phyloP scores from a whole-genome alignment of 345 rosid species.

The Hibiscus trionum region DNA sequence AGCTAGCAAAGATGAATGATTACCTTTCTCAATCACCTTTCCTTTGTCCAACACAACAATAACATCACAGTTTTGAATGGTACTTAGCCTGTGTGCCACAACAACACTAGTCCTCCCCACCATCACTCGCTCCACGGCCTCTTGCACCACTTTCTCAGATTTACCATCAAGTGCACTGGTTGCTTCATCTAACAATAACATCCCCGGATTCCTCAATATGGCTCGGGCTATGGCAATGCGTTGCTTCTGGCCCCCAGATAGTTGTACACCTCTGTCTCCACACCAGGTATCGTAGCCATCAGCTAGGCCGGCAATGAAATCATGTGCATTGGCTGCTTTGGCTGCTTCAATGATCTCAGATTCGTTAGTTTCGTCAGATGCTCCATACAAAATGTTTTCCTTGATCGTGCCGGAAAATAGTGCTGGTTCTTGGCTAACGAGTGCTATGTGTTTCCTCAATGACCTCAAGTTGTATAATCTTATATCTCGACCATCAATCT shows the following conservation, averaged over 20 bases:
- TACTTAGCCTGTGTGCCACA: constrained; percentile 25
- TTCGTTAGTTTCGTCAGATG: constrained; percentile 22
- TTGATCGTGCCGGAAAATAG: constrained; percentile 48
- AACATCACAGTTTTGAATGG: constrained; percentile 46
- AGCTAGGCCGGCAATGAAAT: constrained; percentile 41
- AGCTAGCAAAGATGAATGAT: constrained; percentile 36
- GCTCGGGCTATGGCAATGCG: constrained; percentile 63
- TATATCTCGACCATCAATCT: constrained; percentile 32
- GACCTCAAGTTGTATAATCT: constrained; percentile 32
- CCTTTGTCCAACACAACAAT: constrained; percentile 59
- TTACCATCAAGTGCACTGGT: constrained; percentile 1
- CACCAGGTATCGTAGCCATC: constrained; percentile 52
- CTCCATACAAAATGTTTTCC: constrained; percentile 23
- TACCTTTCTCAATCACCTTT: constrained; percentile 50
- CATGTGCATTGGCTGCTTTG: constrained; percentile 56
- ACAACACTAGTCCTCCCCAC: constrained; percentile 6
- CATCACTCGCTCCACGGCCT: constrained; percentile 1
- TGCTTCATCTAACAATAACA: constrained; percentile 46
- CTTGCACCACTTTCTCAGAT: background rate
- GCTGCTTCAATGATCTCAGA: constrained; percentile 49
- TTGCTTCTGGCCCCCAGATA: constrained; percentile 62
- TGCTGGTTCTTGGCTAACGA: constrained; percentile 68
- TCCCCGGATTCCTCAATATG: constrained; percentile 39
- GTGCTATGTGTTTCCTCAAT: constrained; percentile 44
- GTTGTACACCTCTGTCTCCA: constrained; percentile 52